Evolutionary conservation across 768 basidiomycete species (phyloP), one percentile per base, ranked within the genome.

Genomic region (Suillus fuscotomentosus): DNA sequence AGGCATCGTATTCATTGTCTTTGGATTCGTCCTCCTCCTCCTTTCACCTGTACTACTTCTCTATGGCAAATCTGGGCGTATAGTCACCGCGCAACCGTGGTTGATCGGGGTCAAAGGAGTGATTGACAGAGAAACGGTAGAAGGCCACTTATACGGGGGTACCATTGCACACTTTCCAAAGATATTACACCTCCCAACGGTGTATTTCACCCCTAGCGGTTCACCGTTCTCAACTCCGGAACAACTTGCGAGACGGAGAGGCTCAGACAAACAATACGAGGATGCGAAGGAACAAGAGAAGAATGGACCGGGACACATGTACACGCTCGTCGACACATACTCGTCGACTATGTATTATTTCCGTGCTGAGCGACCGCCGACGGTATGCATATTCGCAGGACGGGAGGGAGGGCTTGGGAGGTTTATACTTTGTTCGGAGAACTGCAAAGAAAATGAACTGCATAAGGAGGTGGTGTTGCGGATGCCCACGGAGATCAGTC

Each of bases 341-440:
- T 62, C 70, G 17, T 34, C 43, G 0, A 65, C 67, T 2, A 36
- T 70, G 9, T 70, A 70, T 20, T 47, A 47, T n/a, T 47, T 47
- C 45, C 45, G 45, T n/a, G 45, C 45, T 0, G 45, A 47, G 45
- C 45, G 45, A n/a, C 45, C n/a, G n/a, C 45, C 45, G 3, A 47
- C 45, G 1, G 45, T 47, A 1, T 47, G 70, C 38, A 42, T 70
- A 15, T 70, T 65, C 17, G 59, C 70, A 1, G 70, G 70, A 50
- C 65, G 70, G 31, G 70, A 70, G 27, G 70, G 70, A 5, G 70
- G 70, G 38, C 45, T 70, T 13, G 70, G 70, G 24, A 47, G 70
- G 47, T 70, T 70, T 53, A 69, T 70, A 34, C 50, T 70, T 38
- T 70, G 70, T 55, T 70, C 70, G 38, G 70, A 70, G 60, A 68